Percentiles rank a stretch among this genome's conserved stretches.
Evolutionary conservation across 2,329 filamentous ascomycete species (phyloP).

Genomic region (Exophiala phaeomuriformis): DNA sequence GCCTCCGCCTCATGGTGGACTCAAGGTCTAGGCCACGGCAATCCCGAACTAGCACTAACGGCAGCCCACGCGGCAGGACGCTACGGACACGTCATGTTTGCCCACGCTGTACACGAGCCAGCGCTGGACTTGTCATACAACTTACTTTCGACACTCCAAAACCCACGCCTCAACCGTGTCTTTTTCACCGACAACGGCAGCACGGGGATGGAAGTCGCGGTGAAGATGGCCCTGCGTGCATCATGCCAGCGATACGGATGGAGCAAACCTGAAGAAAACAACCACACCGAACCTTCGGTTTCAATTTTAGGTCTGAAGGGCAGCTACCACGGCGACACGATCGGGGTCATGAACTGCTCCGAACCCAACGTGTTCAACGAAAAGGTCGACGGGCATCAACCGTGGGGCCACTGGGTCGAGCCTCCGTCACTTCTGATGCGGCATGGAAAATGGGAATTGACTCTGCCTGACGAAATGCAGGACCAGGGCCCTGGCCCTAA

Average conservation of each 20-base stretch:
- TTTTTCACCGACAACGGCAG: conserved; percentile 83
- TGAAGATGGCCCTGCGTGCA: conserved; percentile 76
- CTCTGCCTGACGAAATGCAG: conserved; percentile 13
- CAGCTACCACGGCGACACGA: conserved; percentile 81
- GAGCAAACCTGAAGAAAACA: conserved; percentile 37
- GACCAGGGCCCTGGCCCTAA: too few species aligned
- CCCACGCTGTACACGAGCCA: conserved; percentile 69
- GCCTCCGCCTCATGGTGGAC: conserved; percentile 90
- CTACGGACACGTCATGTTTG: conserved; percentile 86
- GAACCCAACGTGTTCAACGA: conserved; percentile 72
- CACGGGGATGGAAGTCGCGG: conserved; percentile 73
- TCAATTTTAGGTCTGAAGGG: conserved; percentile 68
- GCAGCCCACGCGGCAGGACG: conserved; percentile 74
- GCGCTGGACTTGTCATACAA: conserved; percentile 61
- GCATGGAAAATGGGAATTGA: conserved; percentile 53
- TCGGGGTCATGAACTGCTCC: conserved; percentile 78
- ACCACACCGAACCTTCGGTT: conserved; percentile 48
- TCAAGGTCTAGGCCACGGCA: conserved; percentile 75
- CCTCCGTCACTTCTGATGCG: conserved; percentile 64
- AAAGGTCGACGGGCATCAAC: conserved; percentile 79
- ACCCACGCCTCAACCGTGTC: conserved; percentile 60
- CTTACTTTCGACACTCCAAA: conserved; percentile 53
- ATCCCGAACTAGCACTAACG: conserved; percentile 61
- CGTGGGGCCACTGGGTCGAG: conserved; percentile 73
- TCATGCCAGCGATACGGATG: conserved; percentile 60